These are phyloP conservation scores for Firmiana major DNA, from an alignment of 345 rosid species.

Conservation along the genomic window DNA sequence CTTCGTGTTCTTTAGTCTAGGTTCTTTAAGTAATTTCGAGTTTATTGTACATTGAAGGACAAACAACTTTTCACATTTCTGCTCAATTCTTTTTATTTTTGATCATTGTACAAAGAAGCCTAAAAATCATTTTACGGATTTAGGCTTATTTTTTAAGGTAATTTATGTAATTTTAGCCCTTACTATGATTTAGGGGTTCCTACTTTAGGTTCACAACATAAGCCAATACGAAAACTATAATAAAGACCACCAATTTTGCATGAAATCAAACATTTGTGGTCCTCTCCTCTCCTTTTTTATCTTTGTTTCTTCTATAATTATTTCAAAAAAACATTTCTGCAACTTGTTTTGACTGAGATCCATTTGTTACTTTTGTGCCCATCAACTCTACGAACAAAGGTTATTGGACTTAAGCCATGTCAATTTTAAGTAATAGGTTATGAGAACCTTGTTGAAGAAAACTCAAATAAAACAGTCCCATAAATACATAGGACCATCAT, in stretches of 20 bases:
- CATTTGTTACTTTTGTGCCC: background rate
- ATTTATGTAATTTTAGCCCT: background rate
- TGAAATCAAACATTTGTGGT: background rate
- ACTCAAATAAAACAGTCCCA: background rate
- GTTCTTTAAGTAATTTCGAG: background rate
- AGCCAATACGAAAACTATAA: background rate
- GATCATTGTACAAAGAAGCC: background rate
- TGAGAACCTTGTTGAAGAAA: background rate
- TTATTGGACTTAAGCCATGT: background rate
- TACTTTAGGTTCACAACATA: background rate
- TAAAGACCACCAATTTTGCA: background rate
- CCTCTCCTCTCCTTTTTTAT: background rate
- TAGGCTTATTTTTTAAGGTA: background rate
- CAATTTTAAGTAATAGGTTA: background rate
- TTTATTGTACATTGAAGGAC: background rate
- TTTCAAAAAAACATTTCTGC: background rate
- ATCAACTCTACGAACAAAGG: background rate
- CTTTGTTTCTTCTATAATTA: background rate
- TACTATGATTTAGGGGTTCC: background rate
- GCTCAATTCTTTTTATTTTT: background rate
- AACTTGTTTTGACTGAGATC: background rate
- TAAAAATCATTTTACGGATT: background rate
- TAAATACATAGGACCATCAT: background rate
- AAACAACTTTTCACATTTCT: background rate
- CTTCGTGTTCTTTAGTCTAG: background rate